Base-by-base conservation (phyloP, 2,329 filamentous ascomycete genomes). In the Aspergillus melleus region DNA sequence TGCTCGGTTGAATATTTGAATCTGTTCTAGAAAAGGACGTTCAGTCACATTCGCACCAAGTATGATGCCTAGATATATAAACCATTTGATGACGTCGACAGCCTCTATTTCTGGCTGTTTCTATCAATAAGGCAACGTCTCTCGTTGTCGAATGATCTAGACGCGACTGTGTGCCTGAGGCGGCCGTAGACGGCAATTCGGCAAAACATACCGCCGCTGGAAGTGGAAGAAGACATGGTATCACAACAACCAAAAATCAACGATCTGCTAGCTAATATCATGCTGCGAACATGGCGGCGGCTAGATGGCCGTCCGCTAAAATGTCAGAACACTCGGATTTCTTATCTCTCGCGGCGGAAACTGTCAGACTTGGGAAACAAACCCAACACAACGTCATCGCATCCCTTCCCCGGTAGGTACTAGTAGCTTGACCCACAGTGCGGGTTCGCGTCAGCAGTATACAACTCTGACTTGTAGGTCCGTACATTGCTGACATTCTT, bases 401-500 rank as follows among this genome's bases (percentile, higher is more conserved):
- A 42, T 42, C 36, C 36, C 36, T 42, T 42, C 2, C 36, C 36
- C n/a, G 22, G 22, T 22, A 22, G 10, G n/a, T n/a, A n/a, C n/a
- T n/a, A n/a, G n/a, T 42, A 42, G 36, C 36, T 42, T 42, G n/a
- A 42, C 36, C 36, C 36, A 42, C 12, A n/a, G 36, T 16, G 12
- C 36, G 36, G 36, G 12, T 42, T n/a, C n/a, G n/a, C 36, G 36
- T 42, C 8, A 42, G 36, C n/a, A 42, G 36, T 42, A 42, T 42
- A 42, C 10, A 14, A 14, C 36, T 42, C n/a, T 42, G 36, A 42
- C 36, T 2, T 42, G 26, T 6, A n/a, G 3, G 6, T 42, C 36
- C 36, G n/a, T 42, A 14, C 29, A 8, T 22, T 64, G 62, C 26
- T 26, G 32, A 32, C 6, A 55, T 46, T 63, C 22, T 22, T 22